Percentiles rank a stretch among this genome's conserved stretches.
Conservation (phyloP, 257 asterid species). For the Capsicum rhomboideum region DNA sequence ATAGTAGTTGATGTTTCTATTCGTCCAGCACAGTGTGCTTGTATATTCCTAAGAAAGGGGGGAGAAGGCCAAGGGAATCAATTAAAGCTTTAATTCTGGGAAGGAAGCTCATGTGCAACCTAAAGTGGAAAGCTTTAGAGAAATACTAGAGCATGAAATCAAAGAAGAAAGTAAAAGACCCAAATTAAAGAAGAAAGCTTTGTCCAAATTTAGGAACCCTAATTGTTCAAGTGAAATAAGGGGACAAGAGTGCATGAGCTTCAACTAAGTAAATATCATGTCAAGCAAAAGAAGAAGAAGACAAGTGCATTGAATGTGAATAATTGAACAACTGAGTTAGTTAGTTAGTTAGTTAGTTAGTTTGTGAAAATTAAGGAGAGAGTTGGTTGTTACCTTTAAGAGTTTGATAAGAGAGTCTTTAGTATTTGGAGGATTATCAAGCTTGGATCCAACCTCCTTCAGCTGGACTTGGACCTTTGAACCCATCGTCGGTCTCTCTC, state of each 20-base stretch:
- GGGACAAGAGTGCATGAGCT: neutral
- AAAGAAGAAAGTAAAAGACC: neutral
- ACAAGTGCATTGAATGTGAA: neutral
- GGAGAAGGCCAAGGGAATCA: neutral
- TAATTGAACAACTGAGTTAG: neutral
- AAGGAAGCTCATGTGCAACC: neutral
- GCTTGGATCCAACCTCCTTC: slow-evolving; percentile 67
- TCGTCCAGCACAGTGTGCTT: neutral
- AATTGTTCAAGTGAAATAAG: slow-evolving; percentile 11
- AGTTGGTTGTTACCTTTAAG: slow-evolving; percentile 34
- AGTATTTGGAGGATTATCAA: slow-evolving; percentile 56
- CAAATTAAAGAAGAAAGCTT: neutral
- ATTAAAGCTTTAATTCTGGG: neutral
- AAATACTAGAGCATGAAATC: too few species aligned
- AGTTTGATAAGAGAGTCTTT: slow-evolving; percentile 74
- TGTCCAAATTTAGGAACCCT: slow-evolving; percentile 22
- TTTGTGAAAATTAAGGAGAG: too few species aligned
- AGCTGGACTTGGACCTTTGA: slow-evolving; percentile 69
- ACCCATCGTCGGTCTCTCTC: slow-evolving; percentile 30
- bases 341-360: too few species aligned
- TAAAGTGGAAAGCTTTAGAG: neutral
- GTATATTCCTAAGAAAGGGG: neutral
- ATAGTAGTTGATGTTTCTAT: neutral
- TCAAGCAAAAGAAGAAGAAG: neutral
- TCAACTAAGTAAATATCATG: neutral